Evolutionary conservation across 1,284 basidiomycete species (phyloP).

Genomic region (Sporisorium sorghi): DNA sequence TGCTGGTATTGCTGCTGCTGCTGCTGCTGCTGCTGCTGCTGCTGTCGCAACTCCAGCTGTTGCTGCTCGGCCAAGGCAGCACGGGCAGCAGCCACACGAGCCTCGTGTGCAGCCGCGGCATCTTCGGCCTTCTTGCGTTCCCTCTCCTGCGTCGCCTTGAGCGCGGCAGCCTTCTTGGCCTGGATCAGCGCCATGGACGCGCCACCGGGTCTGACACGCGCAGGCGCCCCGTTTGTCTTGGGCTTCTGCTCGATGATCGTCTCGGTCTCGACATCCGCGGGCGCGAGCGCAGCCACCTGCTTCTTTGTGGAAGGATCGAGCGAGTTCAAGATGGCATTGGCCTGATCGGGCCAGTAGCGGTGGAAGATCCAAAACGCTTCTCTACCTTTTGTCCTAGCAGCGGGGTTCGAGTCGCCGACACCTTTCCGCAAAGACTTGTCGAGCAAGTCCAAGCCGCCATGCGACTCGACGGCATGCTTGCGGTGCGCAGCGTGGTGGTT

Average conservation of each 20-base stretch:
- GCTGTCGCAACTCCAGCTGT: conserved; percentile 8
- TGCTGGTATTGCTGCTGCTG: conserved; percentile 3
- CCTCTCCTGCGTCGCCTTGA: conserved; percentile 48
- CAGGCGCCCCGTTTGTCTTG: conserved; percentile 24
- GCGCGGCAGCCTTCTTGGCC: conserved; percentile 63
- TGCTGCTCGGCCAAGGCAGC: conserved; percentile 23
- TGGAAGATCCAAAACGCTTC: conserved; percentile 84
- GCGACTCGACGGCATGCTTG: conserved; percentile 65
- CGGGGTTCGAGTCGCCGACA: conserved; percentile 82
- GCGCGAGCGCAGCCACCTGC: conserved; percentile 79
- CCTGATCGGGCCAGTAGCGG: conserved; percentile 79
- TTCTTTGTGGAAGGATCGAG: conserved; percentile 81
- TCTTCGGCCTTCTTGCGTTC: conserved; percentile 50
- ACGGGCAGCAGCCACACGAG: conserved; percentile 30
- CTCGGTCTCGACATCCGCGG: conserved; percentile 28
- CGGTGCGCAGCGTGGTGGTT: conserved; percentile 62
- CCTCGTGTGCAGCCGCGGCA: conserved; percentile 49
- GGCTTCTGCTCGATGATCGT: conserved; percentile 33
- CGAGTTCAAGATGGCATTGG: conserved; percentile 75
- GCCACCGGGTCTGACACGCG: conserved; percentile 37
- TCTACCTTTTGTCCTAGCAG: conserved; percentile 81
- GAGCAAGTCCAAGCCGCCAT: conserved; percentile 72
- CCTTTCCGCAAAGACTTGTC: conserved; percentile 80
- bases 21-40: conserved; percentile 23
- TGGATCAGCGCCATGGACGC: conserved; percentile 62